A percentile compares a stretch with the other conserved stretches of the same genome.
Evolutionary conservation across 108 stramenopile species (phyloP).

Genomic region (Fistulifera pelliculosa): DNA sequence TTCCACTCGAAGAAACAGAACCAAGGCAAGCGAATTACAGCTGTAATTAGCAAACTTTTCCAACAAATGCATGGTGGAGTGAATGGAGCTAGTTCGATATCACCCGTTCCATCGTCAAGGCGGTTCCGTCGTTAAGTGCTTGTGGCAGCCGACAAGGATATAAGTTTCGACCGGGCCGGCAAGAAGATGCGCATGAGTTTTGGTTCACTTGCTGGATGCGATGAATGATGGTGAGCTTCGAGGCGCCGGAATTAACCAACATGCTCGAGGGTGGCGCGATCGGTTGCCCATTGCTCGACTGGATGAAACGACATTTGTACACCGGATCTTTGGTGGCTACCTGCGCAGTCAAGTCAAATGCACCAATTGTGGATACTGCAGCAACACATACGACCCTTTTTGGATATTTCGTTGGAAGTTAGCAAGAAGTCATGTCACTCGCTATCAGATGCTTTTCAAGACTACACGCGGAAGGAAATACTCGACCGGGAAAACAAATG

Average conservation of each 20-base stretch:
- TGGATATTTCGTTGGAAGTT: conserved; percentile 90
- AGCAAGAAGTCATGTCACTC: conserved; percentile 56
- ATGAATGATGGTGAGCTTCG: conserved; percentile 81
- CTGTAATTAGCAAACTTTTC: conserved; percentile 36
- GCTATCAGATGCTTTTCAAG: conserved; percentile 57
- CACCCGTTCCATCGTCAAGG: conserved; percentile 63
- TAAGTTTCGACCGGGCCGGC: conserved; percentile 85
- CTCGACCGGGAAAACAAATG: conserved; percentile 86
- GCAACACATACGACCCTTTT: conserved; percentile 92
- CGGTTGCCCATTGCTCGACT: conserved; percentile 60
- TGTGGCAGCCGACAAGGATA: conserved; percentile 45
- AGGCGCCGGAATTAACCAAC: conserved; percentile 67
- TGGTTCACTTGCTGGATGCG: conserved; percentile 87
- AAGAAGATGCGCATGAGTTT: conserved; percentile 98
- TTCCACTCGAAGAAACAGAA: conserved; percentile 1
- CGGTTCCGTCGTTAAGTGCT: conserved; percentile 45
- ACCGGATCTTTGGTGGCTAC: conserved; percentile 92
- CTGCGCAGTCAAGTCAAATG: conserved; percentile 82
- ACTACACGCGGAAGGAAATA: conserved; percentile 76
- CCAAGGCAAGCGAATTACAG: conserved; percentile 54
- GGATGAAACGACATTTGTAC: conserved; percentile 88
- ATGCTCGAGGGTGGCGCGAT: conserved; percentile 74
- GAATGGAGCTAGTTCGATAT: conserved; percentile 20
- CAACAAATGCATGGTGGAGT: conserved; percentile 38
- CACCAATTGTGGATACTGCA: conserved; percentile 66